A percentile compares a stretch with the other conserved stretches of the same genome.
These are phyloP conservation scores for Neolecta irregularis DNA, from an alignment of 1,139 yeast species.

Conservation along the genomic window DNA sequence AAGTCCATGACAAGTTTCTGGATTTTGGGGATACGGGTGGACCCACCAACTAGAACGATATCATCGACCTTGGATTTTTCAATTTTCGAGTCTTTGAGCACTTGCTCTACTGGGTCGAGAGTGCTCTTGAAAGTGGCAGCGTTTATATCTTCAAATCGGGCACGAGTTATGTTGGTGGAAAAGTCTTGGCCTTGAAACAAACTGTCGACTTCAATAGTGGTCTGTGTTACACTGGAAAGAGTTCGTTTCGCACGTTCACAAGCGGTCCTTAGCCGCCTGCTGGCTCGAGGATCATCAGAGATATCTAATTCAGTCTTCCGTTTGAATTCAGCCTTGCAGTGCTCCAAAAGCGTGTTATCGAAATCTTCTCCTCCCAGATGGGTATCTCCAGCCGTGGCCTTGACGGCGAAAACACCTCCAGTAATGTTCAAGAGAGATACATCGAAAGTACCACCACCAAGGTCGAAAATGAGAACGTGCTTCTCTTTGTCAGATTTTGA, in stretches of 20 bases:
- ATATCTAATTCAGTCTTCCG: constrained; percentile 69
- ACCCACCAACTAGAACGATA: constrained; percentile 82
- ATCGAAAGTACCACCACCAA: constrained; percentile 99
- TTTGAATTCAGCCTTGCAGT: constrained; percentile 70
- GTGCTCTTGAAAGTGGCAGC: constrained; percentile 74
- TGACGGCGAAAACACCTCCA: constrained; percentile 92
- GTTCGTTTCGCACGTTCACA: constrained; percentile 90
- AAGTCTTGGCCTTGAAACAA: constrained; percentile 68
- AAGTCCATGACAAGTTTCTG: constrained; percentile 74
- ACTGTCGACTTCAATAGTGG: constrained; percentile 75
- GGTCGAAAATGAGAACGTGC: constrained; percentile 80
- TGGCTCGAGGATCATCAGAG: constrained; percentile 61
- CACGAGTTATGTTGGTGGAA: constrained; percentile 72
- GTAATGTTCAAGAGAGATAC: constrained; percentile 83
- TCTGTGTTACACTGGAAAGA: constrained; percentile 71
- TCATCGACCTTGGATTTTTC: constrained; percentile 71
- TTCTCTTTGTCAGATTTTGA: constrained; percentile 64
- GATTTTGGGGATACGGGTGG: constrained; percentile 87
- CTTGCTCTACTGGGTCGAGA: constrained; percentile 74
- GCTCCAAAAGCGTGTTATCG: constrained; percentile 66
- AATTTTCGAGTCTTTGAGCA: constrained; percentile 63
- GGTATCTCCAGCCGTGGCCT: constrained; percentile 97
- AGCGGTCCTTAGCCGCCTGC: constrained; percentile 80
- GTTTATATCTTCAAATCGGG: constrained; percentile 80
- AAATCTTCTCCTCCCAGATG: constrained; percentile 97